phyloP scores from a whole-genome alignment of 495 filamentous ascomycete genomes.

The Tetracladium setigerum region DNA sequence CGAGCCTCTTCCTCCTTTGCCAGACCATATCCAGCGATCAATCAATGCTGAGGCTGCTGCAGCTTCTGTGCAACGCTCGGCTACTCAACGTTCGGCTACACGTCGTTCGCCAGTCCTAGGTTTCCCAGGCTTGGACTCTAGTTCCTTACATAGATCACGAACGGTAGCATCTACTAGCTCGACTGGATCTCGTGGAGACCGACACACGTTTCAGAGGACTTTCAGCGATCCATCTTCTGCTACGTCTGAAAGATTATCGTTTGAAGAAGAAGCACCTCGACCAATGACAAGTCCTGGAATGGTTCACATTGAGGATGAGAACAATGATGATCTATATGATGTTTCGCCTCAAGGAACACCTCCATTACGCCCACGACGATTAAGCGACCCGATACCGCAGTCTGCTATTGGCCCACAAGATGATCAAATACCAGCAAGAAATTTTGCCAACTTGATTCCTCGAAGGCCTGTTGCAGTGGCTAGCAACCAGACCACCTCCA shows the following conservation, averaged over 20 bases:
- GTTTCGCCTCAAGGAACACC: constrained; percentile 48
- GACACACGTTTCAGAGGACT: constrained; percentile 13
- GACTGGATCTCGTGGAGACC: constrained; percentile 14
- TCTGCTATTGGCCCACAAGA: background rate
- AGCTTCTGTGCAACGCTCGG: constrained; percentile 10
- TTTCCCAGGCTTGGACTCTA: constrained; percentile 8
- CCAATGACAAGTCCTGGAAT: constrained; percentile 6
- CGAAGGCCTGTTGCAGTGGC: constrained; percentile 17
- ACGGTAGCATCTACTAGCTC: constrained; percentile 11
- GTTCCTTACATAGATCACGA: constrained; percentile 13
- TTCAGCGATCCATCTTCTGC: constrained; percentile 18
- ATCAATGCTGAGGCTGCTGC: constrained; percentile 16
- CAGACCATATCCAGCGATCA: constrained; percentile 38
- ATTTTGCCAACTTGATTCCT: constrained; percentile 21
- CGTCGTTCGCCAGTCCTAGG: constrained; percentile 11
- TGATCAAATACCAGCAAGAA: background rate
- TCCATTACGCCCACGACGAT: background rate
- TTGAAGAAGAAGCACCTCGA: constrained; percentile 9
- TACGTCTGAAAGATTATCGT: constrained; percentile 13
- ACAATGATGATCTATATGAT: constrained; percentile 43
- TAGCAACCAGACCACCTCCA: constrained; percentile 4
- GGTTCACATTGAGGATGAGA: constrained; percentile 3
- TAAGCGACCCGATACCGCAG: background rate
- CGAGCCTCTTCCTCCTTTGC: constrained; percentile 46
- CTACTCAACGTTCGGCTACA: too few species aligned